A percentile compares a stretch with the other conserved stretches of the same genome.
These are phyloP conservation scores for Lachancea nothofagi DNA, from an alignment of 805 yeast genomes.

Conservation along the genomic window DNA sequence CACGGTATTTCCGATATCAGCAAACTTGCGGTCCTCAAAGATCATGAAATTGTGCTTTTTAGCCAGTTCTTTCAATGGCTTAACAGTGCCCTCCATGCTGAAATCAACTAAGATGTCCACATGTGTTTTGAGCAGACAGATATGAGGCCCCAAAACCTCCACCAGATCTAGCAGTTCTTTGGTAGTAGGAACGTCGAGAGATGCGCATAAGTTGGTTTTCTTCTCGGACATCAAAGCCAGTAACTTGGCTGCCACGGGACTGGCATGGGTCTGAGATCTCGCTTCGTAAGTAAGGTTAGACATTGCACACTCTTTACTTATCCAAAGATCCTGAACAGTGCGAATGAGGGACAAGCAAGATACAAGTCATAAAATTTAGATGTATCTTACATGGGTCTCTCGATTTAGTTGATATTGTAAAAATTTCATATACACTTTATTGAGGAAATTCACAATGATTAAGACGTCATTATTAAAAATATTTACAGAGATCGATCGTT, in stretches of 20 bases:
- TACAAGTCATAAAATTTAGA: too few relatives aligned
- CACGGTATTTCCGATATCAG: constrained; percentile 97
- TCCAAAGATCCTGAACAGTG: too few relatives aligned
- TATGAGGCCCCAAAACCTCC: constrained; percentile 83
- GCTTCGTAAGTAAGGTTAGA: constrained; percentile 46
- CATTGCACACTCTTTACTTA: too few relatives aligned
- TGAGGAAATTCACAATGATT: too few relatives aligned
- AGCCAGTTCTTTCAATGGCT: constrained; percentile 67
- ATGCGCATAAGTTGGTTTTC: constrained; percentile 87
- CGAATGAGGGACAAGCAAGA: too few relatives aligned
- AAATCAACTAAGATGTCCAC: constrained; percentile 91
- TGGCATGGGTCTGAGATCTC: constrained; percentile 65
- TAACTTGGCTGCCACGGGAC: constrained; percentile 75
- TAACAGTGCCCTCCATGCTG: constrained; percentile 69
- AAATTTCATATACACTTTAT: too few relatives aligned
- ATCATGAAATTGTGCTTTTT: constrained; percentile 81
- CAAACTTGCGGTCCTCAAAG: constrained; percentile 96
- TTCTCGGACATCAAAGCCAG: constrained; percentile 70
- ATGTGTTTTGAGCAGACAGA: constrained; percentile 90
- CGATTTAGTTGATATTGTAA: too few relatives aligned
- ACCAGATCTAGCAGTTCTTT: constrained; percentile 63
- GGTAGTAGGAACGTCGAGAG: constrained; percentile 83
- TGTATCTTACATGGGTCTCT: too few relatives aligned
- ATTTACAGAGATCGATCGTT: too few relatives aligned
- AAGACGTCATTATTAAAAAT: too few relatives aligned